Percentiles rank a stretch among this genome's conserved stretches.
These are phyloP conservation scores for Ashbya aceris DNA, from an alignment of 1,139 yeast species.

Conservation along the genomic window DNA sequence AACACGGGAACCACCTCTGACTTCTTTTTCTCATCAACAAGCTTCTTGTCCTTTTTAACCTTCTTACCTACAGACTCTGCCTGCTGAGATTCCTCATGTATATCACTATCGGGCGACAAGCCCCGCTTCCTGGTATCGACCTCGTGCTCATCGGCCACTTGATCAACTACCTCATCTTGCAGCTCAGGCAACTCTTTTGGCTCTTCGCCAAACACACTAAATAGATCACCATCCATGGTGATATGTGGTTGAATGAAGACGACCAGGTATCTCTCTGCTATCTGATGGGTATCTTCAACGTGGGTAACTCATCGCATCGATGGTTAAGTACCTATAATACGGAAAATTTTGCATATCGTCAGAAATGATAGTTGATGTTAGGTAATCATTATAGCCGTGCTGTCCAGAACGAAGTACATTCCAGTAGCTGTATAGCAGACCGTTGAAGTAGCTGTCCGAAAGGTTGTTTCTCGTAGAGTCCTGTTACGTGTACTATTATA, in stretches of 20 bases:
- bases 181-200: conserved; percentile 34
- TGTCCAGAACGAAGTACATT: too few species aligned
- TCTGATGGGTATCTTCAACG: too few species aligned
- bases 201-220: conserved; percentile 60
- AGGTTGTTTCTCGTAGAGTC: too few species aligned
- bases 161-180: conserved; percentile 13
- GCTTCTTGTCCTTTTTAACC: conserved; percentile 21
- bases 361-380: conserved; percentile 4
- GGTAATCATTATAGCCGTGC: too few species aligned
- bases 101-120: conserved; percentile 14
- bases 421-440: too few species aligned
- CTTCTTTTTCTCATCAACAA: conserved; percentile 31
- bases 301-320: not conserved
- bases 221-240: conserved; percentile 43
- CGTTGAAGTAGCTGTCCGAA: too few species aligned
- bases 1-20: conserved; percentile 53
- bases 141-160: conserved; percentile 6
- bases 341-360: conserved; percentile 4
- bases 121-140: conserved; percentile 18
- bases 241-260: not conserved
- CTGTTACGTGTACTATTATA: too few species aligned
- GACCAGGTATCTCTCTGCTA: too few species aligned
- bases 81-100: conserved; percentile 1
- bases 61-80: conserved; percentile 15
- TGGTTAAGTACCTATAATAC: not conserved